Base-by-base conservation (phyloP, 106 monocot species). In the Platanthera zijinensis region DNA sequence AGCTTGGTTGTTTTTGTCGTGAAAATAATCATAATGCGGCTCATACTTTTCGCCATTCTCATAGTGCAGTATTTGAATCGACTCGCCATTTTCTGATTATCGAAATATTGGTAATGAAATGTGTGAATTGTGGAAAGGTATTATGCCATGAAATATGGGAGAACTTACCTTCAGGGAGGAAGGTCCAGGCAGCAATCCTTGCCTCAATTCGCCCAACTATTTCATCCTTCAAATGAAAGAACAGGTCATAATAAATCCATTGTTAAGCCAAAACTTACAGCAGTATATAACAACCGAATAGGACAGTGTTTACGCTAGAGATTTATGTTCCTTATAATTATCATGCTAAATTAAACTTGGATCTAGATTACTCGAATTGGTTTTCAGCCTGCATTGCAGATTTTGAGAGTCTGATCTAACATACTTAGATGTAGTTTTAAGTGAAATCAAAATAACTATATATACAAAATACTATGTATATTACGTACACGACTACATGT, bases 161-260 rank as follows among this genome's bases (percentile, higher is more conserved):
- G 68, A 57, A 69, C 2, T 76, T 89, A 93, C 96, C 93, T 80
- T 87, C 85, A 18, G 90, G 96, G 71, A 96, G 90, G 64, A 96
- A 93, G 54, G 90, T 96, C 96, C 96, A 96, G 74, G 85, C n/a
- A 53, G 92, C 90, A 87, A 96, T 93, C 80, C 89, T 85, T 25
- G 62, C 25, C 72, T 96, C 96, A 48, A 96, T 89, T 76, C 78
- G 81, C 51, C 75, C 51, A 19, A 96, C 84, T 59, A 84, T 75
- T 49, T 92, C 90, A 83, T 96, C 96, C 96, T 96, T 69, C 15
- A 77, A 30, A 67, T 67, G 39, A 19, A 11, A 8, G 6, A 67
- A 67, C 22, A 32, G 0, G 32, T 67, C 32, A 67, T 32, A 67
- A 9, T 67, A 39, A 67, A 67, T 5, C 39, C 67, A 67, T 32